Percentiles rank a stretch among this genome's conserved stretches.
These are phyloP conservation scores for Diaporthe citriasiana DNA, from an alignment of 2,329 filamentous ascomycete genomes.

Conservation along the genomic window DNA sequence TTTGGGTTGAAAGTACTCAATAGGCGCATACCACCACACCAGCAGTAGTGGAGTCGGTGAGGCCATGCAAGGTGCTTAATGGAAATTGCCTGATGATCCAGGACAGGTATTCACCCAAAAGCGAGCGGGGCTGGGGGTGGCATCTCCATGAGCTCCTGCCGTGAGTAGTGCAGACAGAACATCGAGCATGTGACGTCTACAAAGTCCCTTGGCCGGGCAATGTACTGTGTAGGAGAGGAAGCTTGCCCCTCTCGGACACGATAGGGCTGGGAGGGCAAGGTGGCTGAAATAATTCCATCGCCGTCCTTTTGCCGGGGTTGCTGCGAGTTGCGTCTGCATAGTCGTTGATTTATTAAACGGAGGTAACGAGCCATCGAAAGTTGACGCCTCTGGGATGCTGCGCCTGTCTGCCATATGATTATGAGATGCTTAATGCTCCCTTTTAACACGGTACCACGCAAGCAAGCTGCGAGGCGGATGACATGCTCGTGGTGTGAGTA, in stretches of 20 bases:
- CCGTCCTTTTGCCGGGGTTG: background rate
- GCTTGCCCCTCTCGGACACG: background rate
- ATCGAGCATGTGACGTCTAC: slow-evolving; percentile 7
- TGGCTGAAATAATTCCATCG: slow-evolving; percentile 16
- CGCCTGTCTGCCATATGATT: slow-evolving; percentile 32
- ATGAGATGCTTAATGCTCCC: slow-evolving; percentile 4
- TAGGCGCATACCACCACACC: slow-evolving; percentile 30
- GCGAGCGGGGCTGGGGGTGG: background rate
- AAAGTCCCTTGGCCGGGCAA: background rate
- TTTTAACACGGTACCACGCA: background rate
- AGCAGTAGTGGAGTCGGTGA: slow-evolving; percentile 2
- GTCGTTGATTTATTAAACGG: background rate
- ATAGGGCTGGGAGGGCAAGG: slow-evolving; percentile 14
- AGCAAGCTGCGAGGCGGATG: slow-evolving; percentile 25
- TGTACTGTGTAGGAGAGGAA: background rate
- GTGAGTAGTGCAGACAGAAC: background rate
- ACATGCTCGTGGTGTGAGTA: slow-evolving; percentile 24
- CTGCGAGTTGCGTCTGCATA: background rate
- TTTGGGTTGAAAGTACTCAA: slow-evolving; percentile 11
- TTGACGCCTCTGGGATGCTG: slow-evolving; percentile 21
- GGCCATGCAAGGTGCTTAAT: slow-evolving; percentile 28
- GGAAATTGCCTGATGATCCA: background rate
- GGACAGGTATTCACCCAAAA: background rate
- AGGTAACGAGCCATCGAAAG: slow-evolving; percentile 32
- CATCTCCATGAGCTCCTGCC: background rate